These are phyloP conservation scores for Alternaria alternata DNA, from an alignment of 2,329 filamentous ascomycete genomes.

Conservation along the genomic window DNA sequence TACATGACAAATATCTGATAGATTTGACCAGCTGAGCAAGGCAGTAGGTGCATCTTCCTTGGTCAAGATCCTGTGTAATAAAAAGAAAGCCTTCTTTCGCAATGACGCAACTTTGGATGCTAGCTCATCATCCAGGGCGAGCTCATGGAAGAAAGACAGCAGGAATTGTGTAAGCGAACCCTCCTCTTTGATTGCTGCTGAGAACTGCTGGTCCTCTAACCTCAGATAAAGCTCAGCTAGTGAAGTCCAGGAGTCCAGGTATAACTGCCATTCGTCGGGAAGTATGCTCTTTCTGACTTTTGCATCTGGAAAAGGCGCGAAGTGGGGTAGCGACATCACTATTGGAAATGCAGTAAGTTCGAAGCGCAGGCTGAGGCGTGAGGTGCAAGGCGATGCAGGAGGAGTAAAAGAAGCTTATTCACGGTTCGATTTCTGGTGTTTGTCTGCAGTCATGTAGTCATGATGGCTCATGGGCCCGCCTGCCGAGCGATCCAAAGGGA, in stretches of 20 bases:
- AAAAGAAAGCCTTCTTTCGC: constrained; percentile 69
- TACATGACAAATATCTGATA: constrained; percentile 71
- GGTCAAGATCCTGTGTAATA: constrained; percentile 67
- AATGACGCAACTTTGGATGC: constrained; percentile 59
- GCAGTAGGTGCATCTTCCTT: constrained; percentile 54
- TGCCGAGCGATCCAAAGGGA: constrained; percentile 8
- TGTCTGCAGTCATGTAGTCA: constrained; percentile 30
- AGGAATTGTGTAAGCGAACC: constrained; percentile 70
- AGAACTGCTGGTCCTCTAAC: constrained; percentile 65
- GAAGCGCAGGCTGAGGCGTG: too few relatives aligned
- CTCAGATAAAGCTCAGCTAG: constrained; percentile 72
- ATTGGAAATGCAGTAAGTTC: not conserved
- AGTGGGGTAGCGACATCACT: constrained; percentile 67
- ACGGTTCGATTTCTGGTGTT: constrained; percentile 8
- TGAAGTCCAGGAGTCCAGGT: constrained; percentile 77
- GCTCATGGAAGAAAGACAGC: constrained; percentile 69
- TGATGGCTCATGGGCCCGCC: constrained; percentile 34
- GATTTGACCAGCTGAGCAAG: constrained; percentile 71
- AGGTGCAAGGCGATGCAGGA: not conserved
- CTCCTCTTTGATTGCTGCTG: constrained; percentile 60
- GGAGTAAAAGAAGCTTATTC: not conserved
- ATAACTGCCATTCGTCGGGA: constrained; percentile 77
- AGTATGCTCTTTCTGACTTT: constrained; percentile 72
- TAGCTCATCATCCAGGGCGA: constrained; percentile 44
- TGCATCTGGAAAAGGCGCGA: constrained; percentile 79